Conservation (phyloP, 805 yeast species). For the Saccharomyces paradoxus region DNA sequence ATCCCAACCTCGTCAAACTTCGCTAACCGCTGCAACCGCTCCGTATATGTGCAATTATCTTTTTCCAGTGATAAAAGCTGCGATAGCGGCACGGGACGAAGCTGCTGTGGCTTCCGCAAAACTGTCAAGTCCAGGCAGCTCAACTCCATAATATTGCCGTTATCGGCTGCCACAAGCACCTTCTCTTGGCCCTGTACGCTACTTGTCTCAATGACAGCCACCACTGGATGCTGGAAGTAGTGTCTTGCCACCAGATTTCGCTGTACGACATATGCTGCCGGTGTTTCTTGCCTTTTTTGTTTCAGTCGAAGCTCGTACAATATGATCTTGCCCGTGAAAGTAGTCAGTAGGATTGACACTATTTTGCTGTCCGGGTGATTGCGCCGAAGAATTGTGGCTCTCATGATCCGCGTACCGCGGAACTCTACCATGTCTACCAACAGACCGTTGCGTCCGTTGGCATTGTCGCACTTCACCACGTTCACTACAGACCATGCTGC, state of each 20-base stretch:
- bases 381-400: slow-evolving; percentile 14
- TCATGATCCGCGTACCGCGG: slow-evolving; percentile 14
- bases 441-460: slow-evolving; percentile 1
- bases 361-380: slow-evolving; percentile 4
- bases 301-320: slow-evolving; percentile 16
- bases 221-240: slow-evolving; percentile 13
- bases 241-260: slow-evolving; percentile 18
- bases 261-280: not conserved
- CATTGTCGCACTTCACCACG: slow-evolving; percentile 11
- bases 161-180: slow-evolving; percentile 4
- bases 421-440: slow-evolving; percentile 18
- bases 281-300: slow-evolving; percentile 2
- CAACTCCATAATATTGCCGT: slow-evolving; percentile 16
- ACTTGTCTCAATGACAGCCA: slow-evolving; percentile 5
- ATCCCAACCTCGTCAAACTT: slow-evolving; percentile 14
- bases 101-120: not conserved
- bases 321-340: slow-evolving; percentile 19
- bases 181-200: slow-evolving; percentile 8
- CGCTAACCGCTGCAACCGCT: slow-evolving; percentile 9
- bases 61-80: not conserved
- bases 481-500: slow-evolving; percentile 7
- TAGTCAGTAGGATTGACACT: slow-evolving; percentile 13
- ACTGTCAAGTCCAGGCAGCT: slow-evolving; percentile 15
- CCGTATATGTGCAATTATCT: slow-evolving; percentile 1
- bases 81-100: not conserved